Percentiles rank a stretch among this genome's conserved stretches.
These are phyloP conservation scores for Datisca glomerata DNA, from an alignment of 306 rosid species.

Conservation along the genomic window DNA sequence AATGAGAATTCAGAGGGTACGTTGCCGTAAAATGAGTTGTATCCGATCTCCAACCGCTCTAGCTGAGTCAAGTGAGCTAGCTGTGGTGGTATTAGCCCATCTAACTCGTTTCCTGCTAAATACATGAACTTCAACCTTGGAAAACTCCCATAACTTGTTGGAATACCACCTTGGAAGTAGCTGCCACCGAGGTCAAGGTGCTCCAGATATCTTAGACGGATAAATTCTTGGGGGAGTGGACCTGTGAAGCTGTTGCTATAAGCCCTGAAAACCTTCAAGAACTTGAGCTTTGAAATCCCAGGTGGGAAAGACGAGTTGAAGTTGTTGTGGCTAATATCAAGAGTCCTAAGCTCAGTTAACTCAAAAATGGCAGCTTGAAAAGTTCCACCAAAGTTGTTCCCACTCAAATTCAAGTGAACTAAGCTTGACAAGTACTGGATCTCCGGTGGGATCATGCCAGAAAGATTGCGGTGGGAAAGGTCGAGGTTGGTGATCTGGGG, in stretches of 20 bases:
- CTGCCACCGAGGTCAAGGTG: slow-evolving; percentile 87
- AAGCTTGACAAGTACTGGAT: slow-evolving; percentile 42
- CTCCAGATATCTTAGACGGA: slow-evolving; percentile 46
- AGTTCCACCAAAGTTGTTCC: slow-evolving; percentile 49
- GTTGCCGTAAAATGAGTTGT: slow-evolving; percentile 47
- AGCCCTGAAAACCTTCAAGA: slow-evolving; percentile 56
- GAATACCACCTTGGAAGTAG: slow-evolving; percentile 60
- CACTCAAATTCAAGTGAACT: slow-evolving; percentile 58
- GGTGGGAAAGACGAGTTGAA: slow-evolving; percentile 75
- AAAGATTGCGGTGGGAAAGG: slow-evolving; percentile 71
- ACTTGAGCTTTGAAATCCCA: slow-evolving; percentile 68
- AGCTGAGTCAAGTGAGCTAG: slow-evolving; percentile 43
- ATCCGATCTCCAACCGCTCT: slow-evolving; percentile 74
- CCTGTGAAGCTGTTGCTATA: slow-evolving; percentile 82
- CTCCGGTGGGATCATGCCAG: slow-evolving; percentile 57
- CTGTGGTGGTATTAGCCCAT: slow-evolving; percentile 50
- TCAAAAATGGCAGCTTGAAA: slow-evolving; percentile 49
- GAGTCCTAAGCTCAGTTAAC: slow-evolving; percentile 36
- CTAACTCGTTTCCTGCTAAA: slow-evolving; percentile 61
- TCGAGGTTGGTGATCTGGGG: slow-evolving; percentile 42
- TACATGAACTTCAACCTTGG: slow-evolving; percentile 36
- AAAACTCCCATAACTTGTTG: slow-evolving; percentile 45
- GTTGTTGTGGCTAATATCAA: slow-evolving; percentile 65
- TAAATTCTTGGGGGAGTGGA: slow-evolving; percentile 44
- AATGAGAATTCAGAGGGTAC: slow-evolving; percentile 40